Percentiles rank a stretch among this genome's conserved stretches.
These are phyloP conservation scores for Plantago ovata DNA, from an alignment of 257 asterid species.

Conservation along the genomic window DNA sequence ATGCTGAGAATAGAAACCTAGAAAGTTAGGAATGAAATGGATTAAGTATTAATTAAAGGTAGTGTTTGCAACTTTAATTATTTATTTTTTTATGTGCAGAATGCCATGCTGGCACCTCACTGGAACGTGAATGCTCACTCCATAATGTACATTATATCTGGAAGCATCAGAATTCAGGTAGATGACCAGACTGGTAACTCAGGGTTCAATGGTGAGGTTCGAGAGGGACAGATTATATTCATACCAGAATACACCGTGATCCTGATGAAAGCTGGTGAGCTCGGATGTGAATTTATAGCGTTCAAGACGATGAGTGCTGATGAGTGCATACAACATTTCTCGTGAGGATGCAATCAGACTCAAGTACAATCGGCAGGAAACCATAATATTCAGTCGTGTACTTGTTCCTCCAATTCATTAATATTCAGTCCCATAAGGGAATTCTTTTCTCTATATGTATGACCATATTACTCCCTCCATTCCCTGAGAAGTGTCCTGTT, in stretches of 20 bases:
- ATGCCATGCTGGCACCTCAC: conserved; percentile 49
- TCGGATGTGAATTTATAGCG: conserved; percentile 57
- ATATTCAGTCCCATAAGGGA: too few relatives aligned
- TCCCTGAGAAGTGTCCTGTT: too few relatives aligned
- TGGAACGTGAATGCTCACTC: conserved; percentile 53
- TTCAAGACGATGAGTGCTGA: conserved; percentile 71
- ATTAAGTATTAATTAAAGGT: neutral
- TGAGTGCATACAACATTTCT: too few relatives aligned
- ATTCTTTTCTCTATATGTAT: too few relatives aligned
- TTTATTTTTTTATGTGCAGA: conserved; percentile 24
- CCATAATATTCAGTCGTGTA: too few relatives aligned
- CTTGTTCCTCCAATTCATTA: too few relatives aligned
- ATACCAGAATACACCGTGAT: conserved; percentile 60
- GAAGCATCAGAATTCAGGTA: conserved; percentile 53
- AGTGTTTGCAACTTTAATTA: neutral
- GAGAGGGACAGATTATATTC: conserved; percentile 43
- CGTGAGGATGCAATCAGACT: too few relatives aligned
- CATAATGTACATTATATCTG: conserved; percentile 39
- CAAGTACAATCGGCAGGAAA: too few relatives aligned
- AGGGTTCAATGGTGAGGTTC: conserved; percentile 45
- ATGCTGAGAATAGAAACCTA: too few relatives aligned
- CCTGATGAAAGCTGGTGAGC: conserved; percentile 43
- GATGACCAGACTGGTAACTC: conserved; percentile 42
- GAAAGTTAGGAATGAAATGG: too few relatives aligned
- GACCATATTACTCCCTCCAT: too few relatives aligned